Base-by-base conservation (phyloP, 2,329 filamentous ascomycete species). In the Sclerotinia trifoliorum region DNA sequence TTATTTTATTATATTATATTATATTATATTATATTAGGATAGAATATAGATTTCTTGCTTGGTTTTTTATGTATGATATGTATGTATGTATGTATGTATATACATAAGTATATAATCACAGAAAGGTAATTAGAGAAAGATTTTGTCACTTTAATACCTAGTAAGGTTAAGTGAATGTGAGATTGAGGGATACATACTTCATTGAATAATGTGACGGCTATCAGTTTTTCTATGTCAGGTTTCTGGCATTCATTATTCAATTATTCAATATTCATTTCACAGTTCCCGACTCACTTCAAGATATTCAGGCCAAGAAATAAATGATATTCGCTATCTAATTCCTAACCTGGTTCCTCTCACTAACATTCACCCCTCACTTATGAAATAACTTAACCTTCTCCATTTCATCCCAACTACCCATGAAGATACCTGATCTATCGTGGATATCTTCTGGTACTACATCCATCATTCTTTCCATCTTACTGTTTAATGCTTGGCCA, bases 341-440 rank as follows among this genome's bases (percentile, higher is more conserved):
- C 46, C 21, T 39, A 62, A 24, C n/a, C n/a, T 39, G 26, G 10
- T 49, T 76, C 13, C 80, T 24, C 21, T 32, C 26, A 54, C 19
- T 19, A 21, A 32, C 51, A 17, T 21, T 32, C 24, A 5, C 7
- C 2, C 17, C n/a, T 51, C 69, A 73, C 68, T 72, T 90, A 89
- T 77, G 75, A 70, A 76, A 78, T 2, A 67, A 65, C 69, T 77
- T 96, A 74, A 98, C 92, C 85, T 96, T 97, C 83, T 97, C 93
- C 61, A 99, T 86, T 83, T 99, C 95, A 71, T 96, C 92, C 75
- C 90, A 93, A 75, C 93, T 97, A 72, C 95, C 95, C 83, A 99
- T 86, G 82, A 96, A 99, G 77, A 99, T 97, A 73, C 95, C 95
- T 26, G 93, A 94, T 78, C 89, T 88, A 82, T 99, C 95, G 80